Evolutionary conservation across 2,329 filamentous ascomycete species (phyloP), one percentile per base, ranked within the genome.

Genomic region (Laburnicola sp.): DNA sequence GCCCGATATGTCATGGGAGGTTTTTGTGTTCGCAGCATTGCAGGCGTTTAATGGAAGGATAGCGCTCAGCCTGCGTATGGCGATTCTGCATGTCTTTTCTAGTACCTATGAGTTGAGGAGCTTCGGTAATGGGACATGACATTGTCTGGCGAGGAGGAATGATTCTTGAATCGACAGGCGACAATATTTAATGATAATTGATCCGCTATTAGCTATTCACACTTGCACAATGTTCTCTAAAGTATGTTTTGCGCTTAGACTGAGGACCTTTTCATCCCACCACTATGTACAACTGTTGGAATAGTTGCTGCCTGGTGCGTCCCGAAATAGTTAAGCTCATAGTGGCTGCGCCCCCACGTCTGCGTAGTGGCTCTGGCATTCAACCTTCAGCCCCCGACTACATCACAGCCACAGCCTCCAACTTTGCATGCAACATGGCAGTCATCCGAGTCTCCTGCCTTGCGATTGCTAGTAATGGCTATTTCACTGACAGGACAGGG

Each of bases 381-480:
- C 16, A 16, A 16, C 16, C 28, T 28, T 23, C 40, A 43, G 16
- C 21, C 16, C 39, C 8, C 39, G n/a, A 16, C 39, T 48, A 34
- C 40, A 48, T 34, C 37, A 35, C 38, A 48, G 48, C 39, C 44
- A 41, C 45, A 51, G 44, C 44, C 48, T 48, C 43, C 27, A 45
- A 25, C 34, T 11, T 8, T 4, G 31, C 31, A 26, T 21, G 22
- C 34, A 48, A 35, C 21, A 48, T 52, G 50, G 51, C 39, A 26
- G 41, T 42, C 37, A 43, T 28, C 16, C 21, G 5, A 39, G 10
- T 34, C 31, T 23, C 36, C 38, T 22, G 23, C 21, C 9, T 10
- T 34, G 39, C 45, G n/a, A 23, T 42, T 21, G 38, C 31, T n/a
- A 10, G 4, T 2, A n/a, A 46, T 37, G 27, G 26, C n/a, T 25